These are phyloP conservation scores for Trametes sp. DNA, from an alignment of 1,284 basidiomycete genomes.

Conservation along the genomic window DNA sequence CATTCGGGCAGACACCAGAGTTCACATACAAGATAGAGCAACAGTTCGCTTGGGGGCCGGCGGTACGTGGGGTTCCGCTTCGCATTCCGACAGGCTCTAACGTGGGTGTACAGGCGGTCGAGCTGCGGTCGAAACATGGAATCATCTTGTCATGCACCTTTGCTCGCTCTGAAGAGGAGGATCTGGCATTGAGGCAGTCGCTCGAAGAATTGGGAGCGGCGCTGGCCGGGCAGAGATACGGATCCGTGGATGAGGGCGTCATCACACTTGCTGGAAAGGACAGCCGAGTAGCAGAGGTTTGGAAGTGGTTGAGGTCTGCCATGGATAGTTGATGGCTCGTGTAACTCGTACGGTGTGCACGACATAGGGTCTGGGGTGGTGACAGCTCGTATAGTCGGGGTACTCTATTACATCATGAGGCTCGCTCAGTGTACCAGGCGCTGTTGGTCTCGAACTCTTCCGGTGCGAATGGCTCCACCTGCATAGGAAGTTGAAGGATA, in stretches of 20 bases:
- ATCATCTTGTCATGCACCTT: conserved; percentile 61
- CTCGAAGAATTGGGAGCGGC: conserved; percentile 38
- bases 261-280: conserved; percentile 13
- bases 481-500: conserved; percentile 14
- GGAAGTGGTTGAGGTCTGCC: conserved; percentile 48
- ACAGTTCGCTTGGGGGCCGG: conserved; percentile 65
- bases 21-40: conserved; percentile 71
- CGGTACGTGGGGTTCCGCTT: conserved; percentile 52
- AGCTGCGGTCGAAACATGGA: conserved; percentile 68
- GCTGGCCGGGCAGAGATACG: conserved; percentile 56
- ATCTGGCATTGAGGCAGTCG: conserved; percentile 20
- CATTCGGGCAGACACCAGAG: conserved; percentile 93
- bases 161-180: conserved; percentile 35
- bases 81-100: neutral
- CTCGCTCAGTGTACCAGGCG: conserved; percentile 74
- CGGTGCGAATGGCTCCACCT: conserved; percentile 81
- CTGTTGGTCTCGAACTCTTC: conserved; percentile 81
- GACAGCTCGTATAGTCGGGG: neutral
- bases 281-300: conserved; percentile 43
- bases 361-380: conserved; percentile 7
- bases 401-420: conserved; percentile 20
- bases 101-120: conserved; percentile 46
- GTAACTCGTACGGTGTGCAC: neutral
- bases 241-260: conserved; percentile 48
- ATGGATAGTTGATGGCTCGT: conserved; percentile 41